Base-by-base conservation (phyloP, 2,329 filamentous ascomycete genomes). In the Neobulgaria alba region DNA sequence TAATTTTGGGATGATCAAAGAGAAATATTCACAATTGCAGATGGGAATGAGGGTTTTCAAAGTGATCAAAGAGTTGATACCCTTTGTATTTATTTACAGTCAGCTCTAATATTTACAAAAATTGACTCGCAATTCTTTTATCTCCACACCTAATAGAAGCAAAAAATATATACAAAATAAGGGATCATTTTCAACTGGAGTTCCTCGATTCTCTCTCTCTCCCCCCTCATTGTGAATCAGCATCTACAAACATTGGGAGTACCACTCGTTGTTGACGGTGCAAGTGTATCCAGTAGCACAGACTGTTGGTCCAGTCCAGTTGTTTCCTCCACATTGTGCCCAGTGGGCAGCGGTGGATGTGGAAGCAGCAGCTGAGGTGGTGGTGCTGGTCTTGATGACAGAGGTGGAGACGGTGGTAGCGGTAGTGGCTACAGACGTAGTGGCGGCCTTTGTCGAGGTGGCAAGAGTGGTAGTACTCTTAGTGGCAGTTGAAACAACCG, bases 261-360 rank as follows among this genome's bases (percentile, higher is more conserved):
- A 58, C 20, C 45, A 57, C 14, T 33, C 34, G 43, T 50, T 57
- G 3, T 41, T 35, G 9, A 29, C 41, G 2, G 39, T 51, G 33
- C 56, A 58, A 4, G 43, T 51, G 3, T 45, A 47, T 1, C 55
- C 56, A 10, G 40, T 42, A 35, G 47, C 52, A 49, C 56, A 58
- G 33, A 42, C 39, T 3, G 46, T 46, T 7, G 38, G 34, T 2
- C 56, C 56, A 0, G 48, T 53, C 52, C 52, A 58, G 0, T 39
- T 45, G n/a, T 4, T 17, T 2, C 56, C 56, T 10, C 52, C 55
- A 42, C 55, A 57, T 38, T 57, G 51, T 2, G 21, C 10, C 21
- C 47, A 57, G 38, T 49, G 48, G 7, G 35, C 23, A 17, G 19
- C 14, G 12, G 39, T 33, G 14, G 41, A 36, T 3, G 37, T 37